Evolutionary conservation across 768 basidiomycete genomes (phyloP), one percentile per base, ranked within the genome.

Genomic region (Rhodotorula taiwanensis): DNA sequence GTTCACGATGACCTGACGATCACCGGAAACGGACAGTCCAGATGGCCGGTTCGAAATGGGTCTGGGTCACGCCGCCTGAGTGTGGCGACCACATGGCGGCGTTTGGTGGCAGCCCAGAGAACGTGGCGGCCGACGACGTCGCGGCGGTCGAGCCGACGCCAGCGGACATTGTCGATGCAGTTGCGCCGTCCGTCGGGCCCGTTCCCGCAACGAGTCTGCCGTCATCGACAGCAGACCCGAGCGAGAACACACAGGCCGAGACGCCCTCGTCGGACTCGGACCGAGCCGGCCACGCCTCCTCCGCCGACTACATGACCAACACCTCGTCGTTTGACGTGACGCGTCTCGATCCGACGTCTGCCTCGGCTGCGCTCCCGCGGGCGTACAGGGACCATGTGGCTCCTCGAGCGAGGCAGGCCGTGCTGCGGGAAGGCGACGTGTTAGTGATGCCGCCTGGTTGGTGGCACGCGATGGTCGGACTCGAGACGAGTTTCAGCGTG

Each of bases 371-470:
- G n/a, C n/a, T n/a, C 41, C 54, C 39, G 6, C 44, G 9, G 21
- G 73, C 78, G 16, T 92, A 88, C 72, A 78, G 79, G 76, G 69
- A 77, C 23, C 61, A 80, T 0, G 88, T 86, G 27, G 80, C 81
- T 28, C 83, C 83, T 13, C 54, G 76, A 27, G 85, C 90, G 2
- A 79, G 81, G 76, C 79, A 79, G 52, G 81, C 81, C 36, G 83
- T 83, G 2, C 79, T 98, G 3, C 77, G 80, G 57, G 85, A 91
- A 2, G 94, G 93, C 0, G 94, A 98, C 76, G 60, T 93, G 48
- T 77, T 98, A 49, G 87, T 88, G 73, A 85, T 97, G 69, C 94
- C 94, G 25, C 86, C 88, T 7, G 85, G 88, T 25, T 94, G 90
- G 90, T 94, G 90, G 90, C 90, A 94, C 75, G 86, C 86, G 25